A percentile compares a stretch with the other conserved stretches of the same genome.
Evolutionary conservation across 2,329 filamentous ascomycete species (phyloP).

Genomic region (Aplosporella prunicola): DNA sequence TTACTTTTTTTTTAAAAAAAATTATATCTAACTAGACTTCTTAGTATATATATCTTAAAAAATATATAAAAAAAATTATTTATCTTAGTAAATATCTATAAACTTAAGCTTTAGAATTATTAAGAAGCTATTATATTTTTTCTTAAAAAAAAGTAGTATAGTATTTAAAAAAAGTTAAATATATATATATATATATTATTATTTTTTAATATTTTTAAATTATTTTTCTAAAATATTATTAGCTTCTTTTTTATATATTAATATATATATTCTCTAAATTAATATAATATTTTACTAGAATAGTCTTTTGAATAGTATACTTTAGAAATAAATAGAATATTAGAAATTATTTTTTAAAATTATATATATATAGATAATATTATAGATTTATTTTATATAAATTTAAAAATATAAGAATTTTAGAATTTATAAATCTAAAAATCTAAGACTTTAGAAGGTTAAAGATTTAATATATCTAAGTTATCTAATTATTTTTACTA

Average conservation of each 20-base stretch:
- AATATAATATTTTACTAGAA: too few species aligned
- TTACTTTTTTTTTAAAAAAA: background rate
- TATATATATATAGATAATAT: slow-evolving; percentile 1
- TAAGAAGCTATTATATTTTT: background rate
- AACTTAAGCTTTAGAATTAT: background rate
- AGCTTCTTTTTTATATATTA: too few species aligned
- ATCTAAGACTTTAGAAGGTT: background rate
- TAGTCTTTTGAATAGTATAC: too few species aligned
- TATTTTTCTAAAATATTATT: too few species aligned
- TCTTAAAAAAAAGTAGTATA: background rate
- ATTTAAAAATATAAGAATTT: background rate
- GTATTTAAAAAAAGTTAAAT: background rate
- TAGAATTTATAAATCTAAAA: background rate
- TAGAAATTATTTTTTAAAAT: too few species aligned
- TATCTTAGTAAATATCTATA: background rate
- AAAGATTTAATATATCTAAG: background rate
- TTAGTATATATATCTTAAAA: background rate
- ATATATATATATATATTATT: background rate
- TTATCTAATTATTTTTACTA: background rate
- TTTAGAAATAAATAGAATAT: too few species aligned
- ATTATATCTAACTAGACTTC: too few species aligned
- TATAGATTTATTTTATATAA: background rate
- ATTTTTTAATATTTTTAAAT: background rate
- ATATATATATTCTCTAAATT: background rate
- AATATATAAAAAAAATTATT: background rate